phyloP scores from a whole-genome alignment of 331 rosid species.

The Rhamnella rubrinervis region DNA sequence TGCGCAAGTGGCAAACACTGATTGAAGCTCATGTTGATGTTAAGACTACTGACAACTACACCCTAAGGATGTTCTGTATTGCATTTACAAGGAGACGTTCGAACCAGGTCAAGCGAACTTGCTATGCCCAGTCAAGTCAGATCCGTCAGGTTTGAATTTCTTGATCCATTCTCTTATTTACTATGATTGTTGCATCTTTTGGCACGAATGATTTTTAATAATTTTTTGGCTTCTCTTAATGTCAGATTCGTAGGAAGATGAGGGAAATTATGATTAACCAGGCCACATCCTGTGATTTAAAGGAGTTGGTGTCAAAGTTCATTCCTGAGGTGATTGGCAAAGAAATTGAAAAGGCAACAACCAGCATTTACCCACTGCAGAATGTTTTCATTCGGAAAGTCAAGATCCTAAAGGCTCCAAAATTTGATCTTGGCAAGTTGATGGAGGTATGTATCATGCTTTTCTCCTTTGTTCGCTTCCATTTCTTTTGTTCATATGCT shows the following conservation, averaged over 20 bases:
- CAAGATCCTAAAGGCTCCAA: slow-evolving; percentile 73
- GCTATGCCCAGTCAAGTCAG: slow-evolving; percentile 77
- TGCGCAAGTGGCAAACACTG: slow-evolving; percentile 71
- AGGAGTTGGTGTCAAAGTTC: slow-evolving; percentile 71
- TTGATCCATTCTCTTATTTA: background rate
- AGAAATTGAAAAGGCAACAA: slow-evolving; percentile 67
- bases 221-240: background rate
- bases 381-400: slow-evolving; percentile 73
- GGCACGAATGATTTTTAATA: background rate
- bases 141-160: slow-evolving; percentile 51
- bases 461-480: background rate
- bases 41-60: slow-evolving; percentile 70
- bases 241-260: slow-evolving; percentile 74
- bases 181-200: background rate
- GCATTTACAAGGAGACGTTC: slow-evolving; percentile 68
- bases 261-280: slow-evolving; percentile 62
- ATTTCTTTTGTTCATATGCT: background rate
- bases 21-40: slow-evolving; percentile 84
- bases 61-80: slow-evolving; percentile 72
- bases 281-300: slow-evolving; percentile 68
- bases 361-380: slow-evolving; percentile 66
- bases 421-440: slow-evolving; percentile 69
- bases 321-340: slow-evolving; percentile 75
- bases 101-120: slow-evolving; percentile 72
- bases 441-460: slow-evolving; percentile 52